A percentile compares a stretch with the other conserved stretches of the same genome.
Evolutionary conservation across 192 early-diverging fungal species (phyloP).

Genomic region (Backusella australiensis): DNA sequence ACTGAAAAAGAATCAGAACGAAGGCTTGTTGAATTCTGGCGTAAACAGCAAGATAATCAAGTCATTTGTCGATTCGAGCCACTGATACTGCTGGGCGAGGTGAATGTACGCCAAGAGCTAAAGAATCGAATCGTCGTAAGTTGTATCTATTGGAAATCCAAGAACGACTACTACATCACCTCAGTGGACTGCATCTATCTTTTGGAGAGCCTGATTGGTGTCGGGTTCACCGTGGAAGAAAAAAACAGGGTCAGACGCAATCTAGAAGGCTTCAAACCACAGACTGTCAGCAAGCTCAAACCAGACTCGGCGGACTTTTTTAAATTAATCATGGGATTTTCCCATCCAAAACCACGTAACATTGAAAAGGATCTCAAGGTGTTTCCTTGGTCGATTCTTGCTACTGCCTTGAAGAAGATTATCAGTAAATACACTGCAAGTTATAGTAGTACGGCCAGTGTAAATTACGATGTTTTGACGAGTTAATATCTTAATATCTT

Average conservation of each 20-base stretch:
- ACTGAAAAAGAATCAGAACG: constrained; percentile 62
- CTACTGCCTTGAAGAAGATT: constrained; percentile 70
- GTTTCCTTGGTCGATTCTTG: constrained; percentile 70
- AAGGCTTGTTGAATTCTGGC: constrained; percentile 72
- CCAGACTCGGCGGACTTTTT: constrained; percentile 71
- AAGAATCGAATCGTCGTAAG: constrained; percentile 51
- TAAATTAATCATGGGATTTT: constrained; percentile 76
- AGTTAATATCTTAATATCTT: neutral
- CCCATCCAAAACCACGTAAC: constrained; percentile 77
- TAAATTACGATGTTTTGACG: neutral
- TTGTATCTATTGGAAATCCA: constrained; percentile 75
- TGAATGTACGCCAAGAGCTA: neutral
- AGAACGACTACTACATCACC: constrained; percentile 70
- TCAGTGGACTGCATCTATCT: constrained; percentile 74
- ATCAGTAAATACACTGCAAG: constrained; percentile 62
- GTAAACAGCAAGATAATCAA: constrained; percentile 60
- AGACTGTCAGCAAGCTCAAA: constrained; percentile 72
- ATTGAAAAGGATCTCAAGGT: constrained; percentile 89
- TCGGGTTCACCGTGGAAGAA: constrained; percentile 72
- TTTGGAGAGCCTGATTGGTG: constrained; percentile 66
- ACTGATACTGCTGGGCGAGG: constrained; percentile 20
- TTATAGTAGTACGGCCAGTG: constrained; percentile 40
- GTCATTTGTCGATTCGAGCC: constrained; percentile 67
- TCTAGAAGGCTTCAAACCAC: constrained; percentile 72
- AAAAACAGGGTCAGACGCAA: constrained; percentile 87